Evolutionary conservation across 495 filamentous ascomycete genomes (phyloP).

Genomic region (Tuber melanosporum): DNA sequence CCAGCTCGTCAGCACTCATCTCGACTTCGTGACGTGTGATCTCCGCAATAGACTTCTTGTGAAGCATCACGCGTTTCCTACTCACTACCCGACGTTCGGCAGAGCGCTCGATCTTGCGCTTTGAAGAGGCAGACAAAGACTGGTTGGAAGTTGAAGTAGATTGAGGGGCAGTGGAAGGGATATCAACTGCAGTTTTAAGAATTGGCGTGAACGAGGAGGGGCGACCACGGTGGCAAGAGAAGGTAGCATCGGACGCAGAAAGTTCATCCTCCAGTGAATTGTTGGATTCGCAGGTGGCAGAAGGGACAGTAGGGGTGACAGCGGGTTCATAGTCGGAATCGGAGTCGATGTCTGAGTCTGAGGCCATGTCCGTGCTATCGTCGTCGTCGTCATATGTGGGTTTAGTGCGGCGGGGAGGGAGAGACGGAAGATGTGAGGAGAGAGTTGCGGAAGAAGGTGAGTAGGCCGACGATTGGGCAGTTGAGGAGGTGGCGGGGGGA

Average conservation of each 20-base stretch:
- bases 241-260: constrained; percentile 1
- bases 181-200: neutral
- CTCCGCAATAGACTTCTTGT: neutral
- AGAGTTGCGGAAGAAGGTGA: neutral
- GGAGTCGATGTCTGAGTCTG: neutral
- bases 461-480: neutral
- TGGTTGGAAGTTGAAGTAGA: neutral
- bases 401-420: neutral
- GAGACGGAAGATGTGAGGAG: neutral
- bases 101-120: neutral
- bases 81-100: neutral
- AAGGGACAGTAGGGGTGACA: neutral
- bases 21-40: neutral
- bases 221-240: neutral
- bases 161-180: neutral
- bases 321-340: neutral
- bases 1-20: neutral
- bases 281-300: neutral
- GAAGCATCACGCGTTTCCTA: neutral
- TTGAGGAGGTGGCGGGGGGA: neutral
- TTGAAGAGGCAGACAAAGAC: neutral
- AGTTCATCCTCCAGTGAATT: constrained; percentile 4
- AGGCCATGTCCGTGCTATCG: neutral
- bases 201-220: neutral
- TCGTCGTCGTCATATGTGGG: neutral